Evolutionary conservation across 768 basidiomycete genomes (phyloP).

Genomic region (Lentinula boryana): DNA sequence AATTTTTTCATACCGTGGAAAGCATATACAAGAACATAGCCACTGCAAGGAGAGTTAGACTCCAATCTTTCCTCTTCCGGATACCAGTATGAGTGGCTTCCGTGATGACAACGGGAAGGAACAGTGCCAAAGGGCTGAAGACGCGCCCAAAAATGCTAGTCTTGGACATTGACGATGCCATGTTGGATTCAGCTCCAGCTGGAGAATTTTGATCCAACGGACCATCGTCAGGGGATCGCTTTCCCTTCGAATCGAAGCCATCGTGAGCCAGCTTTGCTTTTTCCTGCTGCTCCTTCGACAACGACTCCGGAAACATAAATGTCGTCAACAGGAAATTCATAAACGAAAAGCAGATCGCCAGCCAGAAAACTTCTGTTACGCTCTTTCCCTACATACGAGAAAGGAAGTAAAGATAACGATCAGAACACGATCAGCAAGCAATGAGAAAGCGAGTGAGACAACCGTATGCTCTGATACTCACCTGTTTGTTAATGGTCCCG

Average conservation of each 20-base stretch:
- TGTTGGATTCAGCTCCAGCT: not conserved
- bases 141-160: conserved; percentile 29
- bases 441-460: not conserved
- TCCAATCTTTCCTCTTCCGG: conserved; percentile 66
- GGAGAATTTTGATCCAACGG: not conserved
- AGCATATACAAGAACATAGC: conserved; percentile 60
- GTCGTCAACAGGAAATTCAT: conserved; percentile 56
- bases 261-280: conserved; percentile 18
- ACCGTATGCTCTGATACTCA: not conserved
- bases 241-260: conserved; percentile 14
- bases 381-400: conserved; percentile 13
- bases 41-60: conserved; percentile 62
- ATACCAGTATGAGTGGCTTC: conserved; percentile 28
- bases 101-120: conserved; percentile 53
- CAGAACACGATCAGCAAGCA: not conserved
- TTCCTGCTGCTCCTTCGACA: conserved; percentile 36
- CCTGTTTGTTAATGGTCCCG: conserved; percentile 1
- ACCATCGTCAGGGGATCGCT: conserved; percentile 16
- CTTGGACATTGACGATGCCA: not conserved
- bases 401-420: not conserved
- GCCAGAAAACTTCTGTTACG: conserved; percentile 44
- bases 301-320: conserved; percentile 66
- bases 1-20: conserved; percentile 46
- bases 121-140: conserved; percentile 60
- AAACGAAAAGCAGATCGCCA: conserved; percentile 36